phyloP scores from a whole-genome alignment of 2,329 filamentous ascomycete genomes.

The Trichoderma asperellum region DNA sequence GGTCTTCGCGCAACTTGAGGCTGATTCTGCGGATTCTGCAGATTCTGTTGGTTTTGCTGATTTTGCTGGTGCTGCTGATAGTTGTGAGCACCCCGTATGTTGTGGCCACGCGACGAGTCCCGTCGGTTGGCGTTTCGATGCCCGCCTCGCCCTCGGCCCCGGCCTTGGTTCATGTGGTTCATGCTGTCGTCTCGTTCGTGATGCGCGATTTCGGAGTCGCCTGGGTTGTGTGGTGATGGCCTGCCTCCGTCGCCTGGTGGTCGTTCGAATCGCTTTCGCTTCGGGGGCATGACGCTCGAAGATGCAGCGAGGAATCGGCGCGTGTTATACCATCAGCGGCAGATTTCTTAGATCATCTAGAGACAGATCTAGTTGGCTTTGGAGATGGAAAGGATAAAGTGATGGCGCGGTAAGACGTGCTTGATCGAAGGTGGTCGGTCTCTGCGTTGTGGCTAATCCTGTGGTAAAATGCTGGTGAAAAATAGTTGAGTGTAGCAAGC shows the following conservation, averaged over 20 bases:
- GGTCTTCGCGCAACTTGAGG: constrained; percentile 31
- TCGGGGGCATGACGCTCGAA: constrained; percentile 56
- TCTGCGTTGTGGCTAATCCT: neutral
- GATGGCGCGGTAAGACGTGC: neutral
- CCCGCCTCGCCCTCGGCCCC: constrained; percentile 54
- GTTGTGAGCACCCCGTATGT: constrained; percentile 37
- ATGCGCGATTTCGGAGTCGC: constrained; percentile 58
- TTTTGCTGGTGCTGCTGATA: constrained; percentile 29
- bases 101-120: constrained; percentile 51
- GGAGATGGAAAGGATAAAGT: neutral
- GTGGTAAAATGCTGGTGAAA: constrained; percentile 19
- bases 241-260: constrained; percentile 54
- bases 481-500: constrained; percentile 16
- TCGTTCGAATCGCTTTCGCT: constrained; percentile 63
- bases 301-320: constrained; percentile 25
- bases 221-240: constrained; percentile 66
- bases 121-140: constrained; percentile 56
- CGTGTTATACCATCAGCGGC: constrained; percentile 43
- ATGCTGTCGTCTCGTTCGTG: constrained; percentile 59
- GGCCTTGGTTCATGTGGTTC: constrained; percentile 44
- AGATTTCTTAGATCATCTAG: constrained; percentile 8
- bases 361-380: neutral
- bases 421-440: neutral
- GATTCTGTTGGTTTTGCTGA: neutral
- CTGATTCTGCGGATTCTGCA: constrained; percentile 29